Base-by-base conservation (phyloP, 2,329 filamentous ascomycete species). In the Aspergillus japonicus region DNA sequence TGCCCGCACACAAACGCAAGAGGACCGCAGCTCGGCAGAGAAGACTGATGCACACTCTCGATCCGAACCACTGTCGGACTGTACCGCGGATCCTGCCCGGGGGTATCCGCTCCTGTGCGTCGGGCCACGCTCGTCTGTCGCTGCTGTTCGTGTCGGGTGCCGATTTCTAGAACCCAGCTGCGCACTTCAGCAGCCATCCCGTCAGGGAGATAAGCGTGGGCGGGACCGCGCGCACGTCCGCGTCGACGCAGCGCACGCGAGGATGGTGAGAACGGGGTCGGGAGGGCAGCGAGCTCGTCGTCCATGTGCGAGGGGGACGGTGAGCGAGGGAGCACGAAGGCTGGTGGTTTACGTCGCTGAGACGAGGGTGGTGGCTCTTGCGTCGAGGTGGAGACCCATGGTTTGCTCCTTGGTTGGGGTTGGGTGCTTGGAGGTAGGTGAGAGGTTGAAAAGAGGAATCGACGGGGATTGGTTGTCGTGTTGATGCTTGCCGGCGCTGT, bases 151-250 rank as follows among this genome's bases (percentile, higher is more conserved):
- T 70, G 65, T 57, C 71, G 76, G 1, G 71, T 62, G 10, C 71
- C 75, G 58, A 69, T 71, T 54, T 79, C 77, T 5, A 78, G 57
- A 10, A 79, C 68, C 77, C 77, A 79, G 57, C 71, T 70, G n/a
- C 75, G 75, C 29, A 77, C 71, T 54, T 76, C 69, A 1, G 75
- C 69, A 7, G 77, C 76, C 72, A 78, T 76, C 5, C 77, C 77
- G 5, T 72, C 75, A 1, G 74, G 68, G 0, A 73, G 50, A 62
- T 76, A 78, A 5, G 57, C 64, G 11, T 65, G 65, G 1, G 59
- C 62, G n/a, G 58, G 59, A 1, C 65, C 54, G 8, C 65, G 68
- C 1, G 62, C 57, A 31, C 71, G 64, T 8, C 75, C 73, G n/a
- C 70, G 68, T 5, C 74, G 69, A 12, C 64, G 66, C 3, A 74